phyloP scores from a whole-genome alignment of 2,329 filamentous ascomycete species.

The Phialocephala sp. region DNA sequence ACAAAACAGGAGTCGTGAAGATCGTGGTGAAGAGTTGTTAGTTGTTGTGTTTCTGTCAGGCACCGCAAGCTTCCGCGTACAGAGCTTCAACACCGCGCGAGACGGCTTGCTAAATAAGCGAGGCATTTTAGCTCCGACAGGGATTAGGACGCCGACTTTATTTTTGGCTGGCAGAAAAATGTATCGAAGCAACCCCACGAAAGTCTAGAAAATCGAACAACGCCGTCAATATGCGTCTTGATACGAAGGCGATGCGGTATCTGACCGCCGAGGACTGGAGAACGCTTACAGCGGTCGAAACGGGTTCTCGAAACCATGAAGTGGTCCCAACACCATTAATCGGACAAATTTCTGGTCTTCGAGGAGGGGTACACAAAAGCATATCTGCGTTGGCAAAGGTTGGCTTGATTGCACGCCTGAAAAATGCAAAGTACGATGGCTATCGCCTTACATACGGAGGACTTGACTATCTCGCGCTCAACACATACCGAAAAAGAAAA shows the following conservation, averaged over 20 bases:
- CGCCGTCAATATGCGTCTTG: conserved; percentile 77
- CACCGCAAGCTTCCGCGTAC: conserved; percentile 42
- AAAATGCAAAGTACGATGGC: conserved; percentile 96
- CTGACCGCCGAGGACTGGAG: conserved; percentile 93
- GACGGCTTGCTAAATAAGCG: conserved; percentile 28
- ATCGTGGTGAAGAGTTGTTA: conserved; percentile 33
- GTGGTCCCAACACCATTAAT: conserved; percentile 92
- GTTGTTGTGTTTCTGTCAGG: conserved; percentile 35
- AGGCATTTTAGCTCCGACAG: conserved; percentile 31
- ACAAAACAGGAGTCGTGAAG: conserved; percentile 36
- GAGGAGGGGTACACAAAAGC: conserved; percentile 81
- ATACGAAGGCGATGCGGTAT: conserved; percentile 92
- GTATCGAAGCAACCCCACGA: conserved; percentile 18
- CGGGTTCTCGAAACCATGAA: conserved; percentile 95
- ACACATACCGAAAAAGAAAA: conserved; percentile 81
- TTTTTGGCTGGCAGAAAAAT: conserved; percentile 33
- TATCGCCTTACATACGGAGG: conserved; percentile 97
- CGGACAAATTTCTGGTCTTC: conserved; percentile 79
- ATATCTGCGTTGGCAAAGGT: conserved; percentile 93
- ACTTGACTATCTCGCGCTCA: conserved; percentile 94
- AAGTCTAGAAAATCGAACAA: conserved; percentile 21
- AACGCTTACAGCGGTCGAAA: conserved; percentile 90
- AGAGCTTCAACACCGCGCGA: conserved; percentile 34
- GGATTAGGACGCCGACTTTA: conserved; percentile 21
- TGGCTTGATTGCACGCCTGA: conserved; percentile 87